phyloP scores from a whole-genome alignment of 306 rosid species.

The Cicer judaicum region DNA sequence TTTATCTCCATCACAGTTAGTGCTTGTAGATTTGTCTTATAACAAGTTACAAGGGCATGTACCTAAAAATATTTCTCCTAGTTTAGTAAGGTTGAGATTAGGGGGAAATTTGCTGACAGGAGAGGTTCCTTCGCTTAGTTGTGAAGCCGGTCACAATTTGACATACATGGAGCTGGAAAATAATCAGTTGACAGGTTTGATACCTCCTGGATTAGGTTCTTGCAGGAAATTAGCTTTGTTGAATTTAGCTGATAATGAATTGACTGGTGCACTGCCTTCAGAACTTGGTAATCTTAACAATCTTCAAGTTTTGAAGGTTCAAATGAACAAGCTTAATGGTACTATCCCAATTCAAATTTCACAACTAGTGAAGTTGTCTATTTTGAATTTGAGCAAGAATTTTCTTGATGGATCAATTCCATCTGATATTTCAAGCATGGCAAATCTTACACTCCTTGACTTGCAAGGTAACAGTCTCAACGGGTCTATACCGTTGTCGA shows the following conservation, averaged over 20 bases:
- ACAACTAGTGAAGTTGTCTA: constrained; percentile 39
- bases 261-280: constrained; percentile 59
- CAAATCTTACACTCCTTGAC: constrained; percentile 46
- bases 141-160: constrained; percentile 28
- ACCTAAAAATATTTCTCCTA: constrained; percentile 54
- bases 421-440: constrained; percentile 47
- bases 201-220: constrained; percentile 59
- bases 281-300: constrained; percentile 56
- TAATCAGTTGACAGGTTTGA: constrained; percentile 54
- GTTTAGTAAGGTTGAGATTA: constrained; percentile 69
- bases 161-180: constrained; percentile 70
- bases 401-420: constrained; percentile 73
- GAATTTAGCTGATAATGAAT: constrained; percentile 64
- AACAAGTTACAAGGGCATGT: constrained; percentile 56
- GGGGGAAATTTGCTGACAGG: constrained; percentile 63
- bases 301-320: constrained; percentile 72
- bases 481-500: constrained; percentile 60
- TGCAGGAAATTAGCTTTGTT: constrained; percentile 63
- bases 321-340: constrained; percentile 62
- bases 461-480: constrained; percentile 63
- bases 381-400: constrained; percentile 70
- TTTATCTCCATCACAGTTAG: constrained; percentile 51
- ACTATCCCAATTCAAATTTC: constrained; percentile 59
- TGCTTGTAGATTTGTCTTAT: constrained; percentile 65
- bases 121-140: constrained; percentile 44